A percentile compares a stretch with the other conserved stretches of the same genome.
phyloP scores from a whole-genome alignment of 1,284 basidiomycete genomes.

The Cutaneotrichosporon curvatum region DNA sequence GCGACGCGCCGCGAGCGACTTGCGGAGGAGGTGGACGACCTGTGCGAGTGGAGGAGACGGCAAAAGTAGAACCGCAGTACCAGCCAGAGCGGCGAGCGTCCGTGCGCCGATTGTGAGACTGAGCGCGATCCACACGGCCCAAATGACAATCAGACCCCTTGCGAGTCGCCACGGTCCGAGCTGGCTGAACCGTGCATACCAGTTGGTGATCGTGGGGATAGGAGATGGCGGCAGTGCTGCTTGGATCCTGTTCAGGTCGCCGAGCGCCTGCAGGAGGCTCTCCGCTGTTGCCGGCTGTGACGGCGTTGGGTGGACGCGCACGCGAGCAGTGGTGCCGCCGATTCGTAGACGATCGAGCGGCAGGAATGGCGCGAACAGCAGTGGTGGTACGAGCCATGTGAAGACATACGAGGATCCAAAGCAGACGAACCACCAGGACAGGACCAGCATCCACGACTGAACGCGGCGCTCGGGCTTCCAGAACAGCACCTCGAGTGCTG shows the following conservation, averaged over 20 bases:
- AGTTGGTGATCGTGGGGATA: conserved; percentile 15
- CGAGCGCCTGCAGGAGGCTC: conserved; percentile 49
- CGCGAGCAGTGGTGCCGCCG: conserved; percentile 19
- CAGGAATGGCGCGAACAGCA: conserved; percentile 33
- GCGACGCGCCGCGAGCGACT: conserved; percentile 37
- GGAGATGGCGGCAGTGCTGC: conserved; percentile 39
- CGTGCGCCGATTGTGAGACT: conserved; percentile 30
- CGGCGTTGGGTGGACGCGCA: conserved; percentile 7
- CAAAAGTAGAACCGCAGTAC: conserved; percentile 36
- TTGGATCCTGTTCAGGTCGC: conserved; percentile 43
- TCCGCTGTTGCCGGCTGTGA: conserved; percentile 55
- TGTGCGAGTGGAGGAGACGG: conserved; percentile 42
- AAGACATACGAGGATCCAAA: conserved; percentile 55
- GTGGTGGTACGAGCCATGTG: conserved; percentile 47
- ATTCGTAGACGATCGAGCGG: conserved; percentile 45
- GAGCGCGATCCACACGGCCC: conserved; percentile 39
- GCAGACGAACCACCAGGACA: conserved; percentile 69
- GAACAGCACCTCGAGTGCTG: conserved; percentile 53
- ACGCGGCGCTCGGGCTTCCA: conserved; percentile 59
- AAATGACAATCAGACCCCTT: conserved; percentile 39
- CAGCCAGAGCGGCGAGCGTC: conserved; percentile 34
- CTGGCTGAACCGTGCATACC: conserved; percentile 33
- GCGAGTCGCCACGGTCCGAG: conserved; percentile 30
- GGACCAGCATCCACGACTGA: conserved; percentile 62
- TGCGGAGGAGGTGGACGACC: conserved; percentile 28